Evolutionary conservation across 192 early-diverging fungal species (phyloP), one percentile per base, ranked within the genome.

Genomic region (Dissophora globulifera): DNA sequence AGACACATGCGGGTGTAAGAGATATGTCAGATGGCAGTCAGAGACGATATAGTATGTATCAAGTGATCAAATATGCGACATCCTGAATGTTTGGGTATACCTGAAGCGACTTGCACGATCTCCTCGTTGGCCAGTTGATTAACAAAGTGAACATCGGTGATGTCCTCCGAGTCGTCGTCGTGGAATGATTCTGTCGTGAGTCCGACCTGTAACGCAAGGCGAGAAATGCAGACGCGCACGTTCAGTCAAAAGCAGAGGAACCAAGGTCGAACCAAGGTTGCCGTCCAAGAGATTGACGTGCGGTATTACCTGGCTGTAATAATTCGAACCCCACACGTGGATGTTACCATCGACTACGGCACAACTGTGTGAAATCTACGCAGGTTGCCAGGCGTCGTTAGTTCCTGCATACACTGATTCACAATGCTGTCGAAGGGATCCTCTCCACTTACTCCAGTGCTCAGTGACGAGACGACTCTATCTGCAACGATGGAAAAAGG

Each of bases 271-370:
- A n/a, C n/a, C n/a, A n/a, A n/a, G n/a, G n/a, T n/a, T n/a, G n/a
- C n/a, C n/a, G n/a, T n/a, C n/a, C n/a, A n/a, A n/a, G n/a, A n/a
- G n/a, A n/a, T n/a, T n/a, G n/a, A n/a, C n/a, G n/a, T n/a, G n/a
- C n/a, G n/a, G n/a, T n/a, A 38, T 30, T 62, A 71, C 69, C 58
- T 76, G 72, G 12, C 64, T 76, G 45, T 76, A 67, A 22, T 76
- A 76, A 52, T 76, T 76, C 51, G 72, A 76, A 20, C 72, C 72
- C 72, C 72, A 76, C 22, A 57, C 72, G 45, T 76, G 72, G 22
- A 76, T 45, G 40, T 67, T 76, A 12, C 72, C 72, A 25, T 76
- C 64, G 0, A 76, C 72, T 5, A 76, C 53, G 0, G 72, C 72
- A 32, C 72, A 76, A 35, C 63, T 62, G 22, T 76, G 72, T 10